Base-by-base conservation (phyloP, 495 filamentous ascomycete genomes). In the Entonaema liquescens region DNA sequence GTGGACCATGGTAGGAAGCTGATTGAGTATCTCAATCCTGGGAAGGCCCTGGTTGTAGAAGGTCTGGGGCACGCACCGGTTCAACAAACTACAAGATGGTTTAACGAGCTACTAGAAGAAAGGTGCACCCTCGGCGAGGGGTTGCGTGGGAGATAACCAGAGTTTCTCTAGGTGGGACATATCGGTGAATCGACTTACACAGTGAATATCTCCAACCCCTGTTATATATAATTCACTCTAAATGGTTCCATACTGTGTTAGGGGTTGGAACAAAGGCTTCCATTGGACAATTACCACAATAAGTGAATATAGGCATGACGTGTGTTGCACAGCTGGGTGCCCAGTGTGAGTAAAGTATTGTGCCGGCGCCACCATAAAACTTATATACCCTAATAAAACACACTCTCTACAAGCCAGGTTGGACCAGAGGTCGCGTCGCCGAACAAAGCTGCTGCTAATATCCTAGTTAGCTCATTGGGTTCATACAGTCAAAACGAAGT, bases 1-100 rank as follows among this genome's bases (percentile, higher is more conserved):
- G 82, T 86, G 47, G 82, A 76, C 6, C 89, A 92, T 78, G 86
- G 78, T 9, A 77, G 82, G 66, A 78, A 84, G 52, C 68, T 88
- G 67, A 79, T 79, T 28, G 77, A 79, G 71, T 79, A 81, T 59
- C 75, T 85, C 49, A 65, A 80, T 57, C 81, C 81, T 23, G 81
- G 77, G 28, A 61, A 77, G 68, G 69, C 65, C 50, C 71, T 75
- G 64, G 74, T 88, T 17, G 82, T 83, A 21, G 85, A 89, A 67
- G 89, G 85, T 0, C 78, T 81, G 40, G 89, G 89, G 0, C 91
- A 92, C 82, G 86, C 83, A 59, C 71, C 89, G 44, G 81, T 81
- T 2, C 79, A 87, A 78, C 88, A 91, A 77, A 79, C 77, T 63
- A 78, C 87, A 70, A 69, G 79, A 53, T 84, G 86, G 70, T 84